Evolutionary conservation across 2,329 filamentous ascomycete genomes (phyloP), one percentile per base, ranked within the genome.

Genomic region (Calonectria multiphialidica): DNA sequence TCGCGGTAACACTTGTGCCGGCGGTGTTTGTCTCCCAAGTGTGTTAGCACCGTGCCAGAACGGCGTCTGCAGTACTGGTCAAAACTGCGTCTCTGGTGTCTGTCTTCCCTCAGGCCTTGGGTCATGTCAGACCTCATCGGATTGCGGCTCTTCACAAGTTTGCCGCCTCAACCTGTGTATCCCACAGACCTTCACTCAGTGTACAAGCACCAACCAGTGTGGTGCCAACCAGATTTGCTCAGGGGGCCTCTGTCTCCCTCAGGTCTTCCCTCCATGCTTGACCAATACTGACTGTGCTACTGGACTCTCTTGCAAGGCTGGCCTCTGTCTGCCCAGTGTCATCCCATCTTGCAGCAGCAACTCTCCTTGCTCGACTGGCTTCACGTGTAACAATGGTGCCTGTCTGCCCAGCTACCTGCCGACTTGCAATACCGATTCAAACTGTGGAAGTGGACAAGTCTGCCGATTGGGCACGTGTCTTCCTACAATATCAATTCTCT

Each of bases 131-230:
- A 15, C 64, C 9, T 44, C 55, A 25, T 40, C 71, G 5, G 68
- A 73, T 28, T 71, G 71, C n/a, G 59, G 50, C 35, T 47, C 63
- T 44, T 59, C 68, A 28, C 63, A 68, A 40, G 68, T 71, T 7
- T 73, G 71, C 8, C 64, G 61, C 18, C 64, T 71, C n/a, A 47
- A 55, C 42, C 7, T 66, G 16, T 73, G 71, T 18, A 44, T 70
- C 4, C 67, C 71, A 1, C 35, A 62, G 9, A 59, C 40, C 1
- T 25, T 72, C 6, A 63, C 35, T 10, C 42, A 47, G 16, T 72
- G 70, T 25, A 37, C 37, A 13, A 65, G 49, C 35, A 13, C 64
- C 40, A 63, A 68, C 15, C 70, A 72, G 28, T 72, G 70, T 18
- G 21, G 65, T 16, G 40, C 30, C 25, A 67, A 33, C 50, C 65